A percentile compares a stretch with the other conserved stretches of the same genome.
Conservation (phyloP, 306 rosid genomes). For the Spatholobus suberectus region DNA sequence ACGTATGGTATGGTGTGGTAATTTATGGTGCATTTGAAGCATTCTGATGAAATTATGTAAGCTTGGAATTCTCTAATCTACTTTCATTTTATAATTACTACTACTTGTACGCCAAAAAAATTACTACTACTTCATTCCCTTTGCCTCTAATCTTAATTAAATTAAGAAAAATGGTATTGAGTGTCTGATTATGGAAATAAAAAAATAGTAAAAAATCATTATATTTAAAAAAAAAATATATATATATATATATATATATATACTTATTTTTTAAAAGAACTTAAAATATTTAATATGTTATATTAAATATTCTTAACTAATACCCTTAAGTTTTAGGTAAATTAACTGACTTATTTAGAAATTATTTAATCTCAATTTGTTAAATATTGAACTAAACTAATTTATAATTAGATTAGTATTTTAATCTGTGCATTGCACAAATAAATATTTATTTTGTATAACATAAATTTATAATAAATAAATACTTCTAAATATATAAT, state of each 20-base stretch:
- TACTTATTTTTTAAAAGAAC: neutral
- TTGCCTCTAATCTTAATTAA: too few species aligned
- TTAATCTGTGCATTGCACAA: too few species aligned
- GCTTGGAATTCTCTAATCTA: constrained; percentile 2
- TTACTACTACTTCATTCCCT: too few species aligned
- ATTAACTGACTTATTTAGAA: neutral
- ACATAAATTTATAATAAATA: too few species aligned
- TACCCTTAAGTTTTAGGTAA: neutral
- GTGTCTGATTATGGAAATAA: neutral
- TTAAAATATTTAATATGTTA: neutral
- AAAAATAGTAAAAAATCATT: too few species aligned
- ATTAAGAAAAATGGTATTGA: neutral
- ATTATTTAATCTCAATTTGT: neutral
- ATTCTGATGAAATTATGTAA: neutral
- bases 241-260: too few species aligned
- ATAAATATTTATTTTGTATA: too few species aligned
- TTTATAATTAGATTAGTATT: neutral
- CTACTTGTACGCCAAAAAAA: too few species aligned
- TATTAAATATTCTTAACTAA: neutral
- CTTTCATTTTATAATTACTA: too few species aligned
- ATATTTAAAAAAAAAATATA: too few species aligned
- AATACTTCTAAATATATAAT: too few species aligned
- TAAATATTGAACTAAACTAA: neutral
- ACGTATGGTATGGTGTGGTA: neutral
- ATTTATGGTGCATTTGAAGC: neutral